These are phyloP conservation scores for Physcomitrellopsis africana DNA, from an alignment of 225 moss, liverwort and hornwort species.

Conservation along the genomic window DNA sequence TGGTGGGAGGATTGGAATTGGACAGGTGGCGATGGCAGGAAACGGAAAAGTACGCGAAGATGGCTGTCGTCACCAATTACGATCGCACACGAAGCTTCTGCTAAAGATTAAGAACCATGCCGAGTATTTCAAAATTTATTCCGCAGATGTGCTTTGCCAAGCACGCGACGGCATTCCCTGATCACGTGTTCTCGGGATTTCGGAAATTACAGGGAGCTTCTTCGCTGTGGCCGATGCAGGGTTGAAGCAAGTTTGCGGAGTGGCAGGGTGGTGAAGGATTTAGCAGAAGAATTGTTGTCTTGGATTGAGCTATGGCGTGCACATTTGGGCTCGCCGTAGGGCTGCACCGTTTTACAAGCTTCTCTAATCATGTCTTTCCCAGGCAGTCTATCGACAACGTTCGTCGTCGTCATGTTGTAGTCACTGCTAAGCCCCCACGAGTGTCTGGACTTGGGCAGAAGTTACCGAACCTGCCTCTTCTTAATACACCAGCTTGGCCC, in stretches of 20 bases:
- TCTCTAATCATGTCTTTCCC: background rate
- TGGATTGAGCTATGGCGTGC: slow-evolving; percentile 41
- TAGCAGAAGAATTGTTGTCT: background rate
- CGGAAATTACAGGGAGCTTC: background rate
- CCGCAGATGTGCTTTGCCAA: background rate
- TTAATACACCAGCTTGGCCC: background rate
- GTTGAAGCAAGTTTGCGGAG: background rate
- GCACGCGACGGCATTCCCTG: too few species aligned
- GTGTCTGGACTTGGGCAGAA: background rate
- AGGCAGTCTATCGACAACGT: background rate
- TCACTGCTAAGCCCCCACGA: slow-evolving; percentile 18
- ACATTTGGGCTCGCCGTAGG: slow-evolving; percentile 19
- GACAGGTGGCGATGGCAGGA: slow-evolving; percentile 31
- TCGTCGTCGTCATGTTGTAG: slow-evolving; percentile 9
- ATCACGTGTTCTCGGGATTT: background rate
- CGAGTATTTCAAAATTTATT: background rate
- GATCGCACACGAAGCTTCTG: background rate
- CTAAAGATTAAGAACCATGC: slow-evolving; percentile 11
- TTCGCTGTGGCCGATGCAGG: background rate
- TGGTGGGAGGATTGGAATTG: background rate
- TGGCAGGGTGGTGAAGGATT: slow-evolving; percentile 5
- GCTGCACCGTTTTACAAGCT: background rate
- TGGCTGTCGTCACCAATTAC: background rate
- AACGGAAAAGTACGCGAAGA: background rate
- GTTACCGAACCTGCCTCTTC: background rate